Base-by-base conservation (phyloP, 192 early-diverging fungal species). In the Backusella mclennaniae region DNA sequence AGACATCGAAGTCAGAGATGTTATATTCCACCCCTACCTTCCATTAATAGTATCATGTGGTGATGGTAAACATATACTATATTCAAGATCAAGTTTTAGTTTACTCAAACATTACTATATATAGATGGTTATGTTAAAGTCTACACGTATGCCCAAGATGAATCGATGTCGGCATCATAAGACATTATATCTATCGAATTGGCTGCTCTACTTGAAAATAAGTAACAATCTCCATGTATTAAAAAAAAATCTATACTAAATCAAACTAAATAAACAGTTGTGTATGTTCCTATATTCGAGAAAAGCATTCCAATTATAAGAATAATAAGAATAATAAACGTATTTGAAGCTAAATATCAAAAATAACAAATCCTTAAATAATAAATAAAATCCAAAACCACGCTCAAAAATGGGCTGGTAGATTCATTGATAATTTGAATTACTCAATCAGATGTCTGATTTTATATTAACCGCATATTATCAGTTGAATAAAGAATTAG, bases 1-100 rank as follows among this genome's bases (percentile, higher is more conserved):
- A 88, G 94, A 93, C 35, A 87, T 96, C 19, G 97, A 98, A 79
- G 93, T 98, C 15, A 88, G 97, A 42, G 97, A 98, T 86, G 91
- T 96, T 35, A 86, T 96, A 52, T 95, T 97, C 80, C 96, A 97
- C 73, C 95, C 95, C 53, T 90, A 89, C n/a, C 85, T 91, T 68
- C 92, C 92, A 35, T 79, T 96, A 3, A 53, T 98, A 69, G 91
- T 96, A 74, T 93, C 96, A 4, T 92, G 94, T 86, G 90, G 86
- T 36, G 97, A 98, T 80, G 94, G 93, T 93, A 85, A 84, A 76
- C 69, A 46, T 19, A 29, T 46, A 2, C 17, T 12, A 6, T 31
- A 56, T 12, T 29, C 42, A 33, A 41, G 2, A 53, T 17, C 26
- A n/a, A 38, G 23, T 11, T 72, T 67, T 42, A 12, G 15, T 46